Evolutionary conservation across 2,329 filamentous ascomycete genomes (phyloP).

Genomic region (Xylariaceae sp.): DNA sequence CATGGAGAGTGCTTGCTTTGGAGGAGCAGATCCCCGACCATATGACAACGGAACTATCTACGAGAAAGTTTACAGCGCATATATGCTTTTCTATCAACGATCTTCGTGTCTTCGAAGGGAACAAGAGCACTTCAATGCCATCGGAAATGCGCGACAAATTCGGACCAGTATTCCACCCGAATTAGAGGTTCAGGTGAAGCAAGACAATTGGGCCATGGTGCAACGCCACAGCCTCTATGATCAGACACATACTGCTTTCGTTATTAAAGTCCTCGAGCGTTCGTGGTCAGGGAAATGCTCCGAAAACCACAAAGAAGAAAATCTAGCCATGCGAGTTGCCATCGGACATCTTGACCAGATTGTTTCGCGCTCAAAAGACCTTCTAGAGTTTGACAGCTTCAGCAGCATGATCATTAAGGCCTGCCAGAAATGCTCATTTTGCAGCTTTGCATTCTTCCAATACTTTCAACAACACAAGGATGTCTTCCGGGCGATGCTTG

Average conservation of each 20-base stretch:
- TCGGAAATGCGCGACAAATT: slow-evolving; percentile 37
- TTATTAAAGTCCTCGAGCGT: slow-evolving; percentile 57
- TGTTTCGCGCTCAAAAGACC: slow-evolving; percentile 65
- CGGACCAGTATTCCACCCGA: slow-evolving; percentile 42
- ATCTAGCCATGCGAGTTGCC: slow-evolving; percentile 50
- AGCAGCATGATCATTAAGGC: slow-evolving; percentile 46
- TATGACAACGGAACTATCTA: slow-evolving; percentile 46
- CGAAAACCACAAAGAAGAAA: slow-evolving; percentile 43
- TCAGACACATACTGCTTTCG: slow-evolving; percentile 63
- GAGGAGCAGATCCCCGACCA: slow-evolving; percentile 59
- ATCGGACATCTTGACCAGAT: slow-evolving; percentile 72
- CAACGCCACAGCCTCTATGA: slow-evolving; percentile 79
- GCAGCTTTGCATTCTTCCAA: slow-evolving; percentile 55
- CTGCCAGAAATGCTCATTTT: slow-evolving; percentile 48
- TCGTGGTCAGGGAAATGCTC: slow-evolving; percentile 52
- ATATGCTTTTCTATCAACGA: slow-evolving; percentile 97
- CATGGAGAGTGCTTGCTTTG: slow-evolving; percentile 76
- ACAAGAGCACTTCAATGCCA: slow-evolving; percentile 42
- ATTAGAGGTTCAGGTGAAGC: slow-evolving; percentile 57
- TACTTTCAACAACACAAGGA: slow-evolving; percentile 56
- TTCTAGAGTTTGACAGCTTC: slow-evolving; percentile 57
- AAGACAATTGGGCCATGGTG: slow-evolving; percentile 70
- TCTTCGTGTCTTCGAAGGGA: slow-evolving; percentile 59
- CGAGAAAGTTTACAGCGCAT: slow-evolving; percentile 79
- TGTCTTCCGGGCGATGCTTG: slow-evolving; percentile 60